These are phyloP conservation scores for Pseudogymnoascus sp. DNA, from an alignment of 2,329 filamentous ascomycete species.

Conservation along the genomic window DNA sequence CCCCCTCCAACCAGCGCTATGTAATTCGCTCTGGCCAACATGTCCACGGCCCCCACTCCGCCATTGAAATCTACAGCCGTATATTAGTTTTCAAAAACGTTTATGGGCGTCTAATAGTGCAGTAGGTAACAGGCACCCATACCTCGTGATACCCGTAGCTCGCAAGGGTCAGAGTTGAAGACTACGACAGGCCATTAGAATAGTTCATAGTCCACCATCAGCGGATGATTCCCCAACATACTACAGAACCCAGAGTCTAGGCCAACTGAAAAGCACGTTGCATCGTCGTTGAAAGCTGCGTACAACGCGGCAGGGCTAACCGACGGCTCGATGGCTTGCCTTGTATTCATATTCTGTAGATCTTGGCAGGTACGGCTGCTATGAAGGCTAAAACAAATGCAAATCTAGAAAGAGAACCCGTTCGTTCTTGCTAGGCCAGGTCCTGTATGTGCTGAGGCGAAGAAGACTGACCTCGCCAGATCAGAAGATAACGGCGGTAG, in stretches of 20 bases:
- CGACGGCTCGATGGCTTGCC: conserved; percentile 73
- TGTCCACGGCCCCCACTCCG: conserved; percentile 72
- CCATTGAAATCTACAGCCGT: conserved; percentile 59
- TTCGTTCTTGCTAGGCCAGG: not conserved
- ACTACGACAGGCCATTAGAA: conserved; percentile 38
- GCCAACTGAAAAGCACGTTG: conserved; percentile 78
- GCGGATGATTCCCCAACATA: conserved; percentile 35
- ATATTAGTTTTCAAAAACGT: not conserved
- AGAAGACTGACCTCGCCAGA: not conserved
- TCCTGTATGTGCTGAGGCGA: not conserved
- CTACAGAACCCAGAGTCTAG: conserved; percentile 78
- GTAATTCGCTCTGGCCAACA: conserved; percentile 81
- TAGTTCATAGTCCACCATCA: conserved; percentile 23
- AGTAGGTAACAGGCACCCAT: conserved; percentile 13
- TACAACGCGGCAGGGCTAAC: conserved; percentile 69
- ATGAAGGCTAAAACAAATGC: not conserved
- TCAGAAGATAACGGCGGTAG: not conserved
- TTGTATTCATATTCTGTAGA: conserved; percentile 66
- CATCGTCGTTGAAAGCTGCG: conserved; percentile 75
- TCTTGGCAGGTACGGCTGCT: not conserved
- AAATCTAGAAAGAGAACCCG: not conserved
- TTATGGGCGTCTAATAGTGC: not conserved
- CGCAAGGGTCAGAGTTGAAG: conserved; percentile 63
- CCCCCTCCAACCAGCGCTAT: conserved; percentile 85
- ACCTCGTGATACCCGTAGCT: conserved; percentile 57